A percentile compares a stretch with the other conserved stretches of the same genome.
phyloP scores from a whole-genome alignment of 2,329 filamentous ascomycete species.

The Blastomyces emzantsi region DNA sequence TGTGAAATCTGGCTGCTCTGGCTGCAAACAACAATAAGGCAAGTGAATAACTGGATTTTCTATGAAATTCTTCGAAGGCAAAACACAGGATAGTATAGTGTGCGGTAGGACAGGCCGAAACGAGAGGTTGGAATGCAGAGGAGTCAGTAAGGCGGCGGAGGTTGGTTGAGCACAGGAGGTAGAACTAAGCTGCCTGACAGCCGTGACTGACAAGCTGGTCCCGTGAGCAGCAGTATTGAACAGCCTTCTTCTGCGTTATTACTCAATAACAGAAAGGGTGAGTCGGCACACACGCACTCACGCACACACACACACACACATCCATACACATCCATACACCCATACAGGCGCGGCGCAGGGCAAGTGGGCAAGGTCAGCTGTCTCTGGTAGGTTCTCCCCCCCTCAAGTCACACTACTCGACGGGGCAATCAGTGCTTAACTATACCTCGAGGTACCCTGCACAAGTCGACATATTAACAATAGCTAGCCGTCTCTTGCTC shows the following conservation, averaged over 20 bases:
- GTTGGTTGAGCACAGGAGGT: neutral
- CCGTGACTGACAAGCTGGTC: conserved; percentile 1
- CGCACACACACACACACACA: neutral
- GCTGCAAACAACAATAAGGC: neutral
- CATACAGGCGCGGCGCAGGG: neutral
- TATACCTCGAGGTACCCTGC: neutral
- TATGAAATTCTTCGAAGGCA: neutral
- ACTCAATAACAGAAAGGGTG: neutral
- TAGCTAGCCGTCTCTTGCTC: neutral
- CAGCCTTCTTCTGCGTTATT: neutral
- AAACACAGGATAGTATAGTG: neutral
- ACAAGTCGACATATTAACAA: neutral
- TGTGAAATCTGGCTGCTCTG: neutral
- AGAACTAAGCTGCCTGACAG: neutral
- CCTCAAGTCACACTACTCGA: neutral
- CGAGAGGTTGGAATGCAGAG: neutral
- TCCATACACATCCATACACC: neutral
- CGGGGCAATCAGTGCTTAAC: neutral
- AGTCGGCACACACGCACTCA: neutral
- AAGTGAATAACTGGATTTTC: neutral
- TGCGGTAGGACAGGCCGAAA: conserved; percentile 2
- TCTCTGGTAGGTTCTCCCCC: neutral
- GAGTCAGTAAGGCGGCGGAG: neutral
- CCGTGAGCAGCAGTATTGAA: neutral
- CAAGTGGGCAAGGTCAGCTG: neutral